These are phyloP conservation scores for Mortierella antarctica DNA, from an alignment of 192 early-diverging fungal genomes.

Conservation along the genomic window DNA sequence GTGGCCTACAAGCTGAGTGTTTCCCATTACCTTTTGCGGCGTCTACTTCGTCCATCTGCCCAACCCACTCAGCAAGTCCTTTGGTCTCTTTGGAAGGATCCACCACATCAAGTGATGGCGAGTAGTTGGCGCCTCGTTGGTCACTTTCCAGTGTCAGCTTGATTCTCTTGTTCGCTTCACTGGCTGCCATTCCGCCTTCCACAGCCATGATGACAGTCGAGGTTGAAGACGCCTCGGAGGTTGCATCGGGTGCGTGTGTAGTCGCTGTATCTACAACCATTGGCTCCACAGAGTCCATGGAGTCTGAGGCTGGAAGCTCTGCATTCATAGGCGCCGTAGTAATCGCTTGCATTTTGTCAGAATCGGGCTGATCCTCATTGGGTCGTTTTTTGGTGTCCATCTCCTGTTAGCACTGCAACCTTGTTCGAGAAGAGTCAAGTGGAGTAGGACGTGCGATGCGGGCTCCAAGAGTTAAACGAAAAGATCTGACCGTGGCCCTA, in stretches of 20 bases:
- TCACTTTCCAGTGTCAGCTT: conserved; percentile 29
- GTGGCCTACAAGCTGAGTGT: too few relatives aligned
- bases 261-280: conserved; percentile 17
- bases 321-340: too few relatives aligned
- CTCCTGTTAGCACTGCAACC: not conserved
- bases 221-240: not conserved
- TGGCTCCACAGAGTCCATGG: not conserved
- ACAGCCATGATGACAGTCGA: not conserved
- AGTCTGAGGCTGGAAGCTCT: not conserved
- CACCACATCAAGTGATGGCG: conserved; percentile 19
- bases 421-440: too few relatives aligned
- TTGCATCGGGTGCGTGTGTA: not conserved
- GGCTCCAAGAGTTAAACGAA: too few relatives aligned
- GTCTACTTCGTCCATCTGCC: conserved; percentile 17
- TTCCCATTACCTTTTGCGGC: conserved; percentile 5
- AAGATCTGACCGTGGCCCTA: too few relatives aligned
- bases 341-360: not conserved
- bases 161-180: conserved; percentile 35
- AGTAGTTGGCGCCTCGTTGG: conserved; percentile 11
- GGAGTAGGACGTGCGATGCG: not conserved
- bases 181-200: not conserved
- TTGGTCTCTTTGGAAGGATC: conserved; percentile 40
- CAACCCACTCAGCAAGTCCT: conserved; percentile 28
- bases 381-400: conserved; percentile 54
- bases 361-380: conserved; percentile 19